Evolutionary conservation across 2,329 filamentous ascomycete genomes (phyloP).

Genomic region (Fusarium sp.): DNA sequence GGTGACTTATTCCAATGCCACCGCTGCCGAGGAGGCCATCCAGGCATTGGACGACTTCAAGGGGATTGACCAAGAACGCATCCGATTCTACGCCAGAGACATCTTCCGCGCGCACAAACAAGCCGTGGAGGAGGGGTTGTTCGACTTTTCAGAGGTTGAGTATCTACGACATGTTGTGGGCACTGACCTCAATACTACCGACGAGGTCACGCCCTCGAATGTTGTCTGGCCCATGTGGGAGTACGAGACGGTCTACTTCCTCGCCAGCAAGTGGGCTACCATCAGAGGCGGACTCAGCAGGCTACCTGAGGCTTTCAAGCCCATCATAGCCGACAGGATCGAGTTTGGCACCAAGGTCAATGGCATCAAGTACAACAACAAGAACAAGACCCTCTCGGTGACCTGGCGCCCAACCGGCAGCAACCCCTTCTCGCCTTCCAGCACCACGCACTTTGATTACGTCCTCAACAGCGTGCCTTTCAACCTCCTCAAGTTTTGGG

Average conservation of each 20-base stretch:
- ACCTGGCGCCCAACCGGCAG: conserved; percentile 33
- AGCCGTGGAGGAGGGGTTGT: conserved; percentile 43
- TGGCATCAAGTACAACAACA: conserved; percentile 1
- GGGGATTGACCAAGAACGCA: conserved; percentile 33
- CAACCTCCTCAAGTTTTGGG: conserved; percentile 51
- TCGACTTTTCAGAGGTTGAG: conserved; percentile 46
- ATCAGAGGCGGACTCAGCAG: conserved; percentile 14
- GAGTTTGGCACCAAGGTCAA: conserved; percentile 11
- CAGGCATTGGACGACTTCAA: conserved; percentile 43
- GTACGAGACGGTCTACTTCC: conserved; percentile 18
- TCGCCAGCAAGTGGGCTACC: conserved; percentile 27
- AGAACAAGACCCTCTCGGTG: conserved; percentile 17
- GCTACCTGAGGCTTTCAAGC: conserved; percentile 3
- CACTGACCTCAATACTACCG: conserved; percentile 50
- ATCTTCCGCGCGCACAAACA: conserved; percentile 47
- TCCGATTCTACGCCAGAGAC: conserved; percentile 39
- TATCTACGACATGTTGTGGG: conserved; percentile 48
- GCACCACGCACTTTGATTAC: conserved; percentile 50
- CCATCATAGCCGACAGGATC: neutral
- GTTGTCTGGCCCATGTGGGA: conserved; percentile 45
- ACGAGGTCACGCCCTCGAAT: neutral
- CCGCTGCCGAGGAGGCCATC: conserved; percentile 37
- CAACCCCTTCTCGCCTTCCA: conserved; percentile 36
- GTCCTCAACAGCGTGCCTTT: conserved; percentile 51
- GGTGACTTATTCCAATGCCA: conserved; percentile 39